These are phyloP conservation scores for Fusarium compactum DNA, from an alignment of 2,329 filamentous ascomycete genomes.

Conservation along the genomic window DNA sequence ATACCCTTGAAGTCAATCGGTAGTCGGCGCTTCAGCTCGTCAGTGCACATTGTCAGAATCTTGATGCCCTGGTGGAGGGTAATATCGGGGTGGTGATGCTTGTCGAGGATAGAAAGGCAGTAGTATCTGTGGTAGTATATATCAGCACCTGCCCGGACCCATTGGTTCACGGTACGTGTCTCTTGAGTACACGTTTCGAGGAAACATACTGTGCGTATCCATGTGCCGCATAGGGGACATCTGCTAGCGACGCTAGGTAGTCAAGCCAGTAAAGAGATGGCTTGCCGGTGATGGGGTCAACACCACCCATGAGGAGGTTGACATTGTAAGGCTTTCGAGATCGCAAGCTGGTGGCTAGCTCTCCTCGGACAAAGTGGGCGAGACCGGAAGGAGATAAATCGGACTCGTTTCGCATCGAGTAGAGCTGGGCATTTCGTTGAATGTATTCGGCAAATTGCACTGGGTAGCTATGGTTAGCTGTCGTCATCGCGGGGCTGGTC, in stretches of 20 bases:
- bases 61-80: slow-evolving; percentile 89
- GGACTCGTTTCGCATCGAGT: slow-evolving; percentile 97
- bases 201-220: slow-evolving; percentile 92
- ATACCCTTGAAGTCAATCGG: slow-evolving; percentile 99
- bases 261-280: slow-evolving; percentile 97
- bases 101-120: slow-evolving; percentile 96
- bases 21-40: slow-evolving; percentile 95
- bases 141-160: slow-evolving; percentile 40
- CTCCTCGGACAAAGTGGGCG: slow-evolving; percentile 91
- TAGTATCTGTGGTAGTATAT: slow-evolving; percentile 76
- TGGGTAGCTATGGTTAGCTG: slow-evolving; percentile 56
- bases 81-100: slow-evolving; percentile 98
- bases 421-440: slow-evolving; percentile 97
- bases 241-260: slow-evolving; percentile 89
- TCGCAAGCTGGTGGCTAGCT: slow-evolving; percentile 90
- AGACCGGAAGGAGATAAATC: slow-evolving; percentile 91
- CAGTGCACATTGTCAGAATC: slow-evolving; percentile 92
- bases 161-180: neutral
- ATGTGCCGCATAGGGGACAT: slow-evolving; percentile 94
- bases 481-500: slow-evolving; percentile 17
- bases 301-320: slow-evolving; percentile 93
- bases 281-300: slow-evolving; percentile 91
- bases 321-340: slow-evolving; percentile 96
- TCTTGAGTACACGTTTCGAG: neutral
- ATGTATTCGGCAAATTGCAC: slow-evolving; percentile 99